Evolutionary conservation across 2,329 filamentous ascomycete species (phyloP).

Genomic region (Colletotrichum liriopes): DNA sequence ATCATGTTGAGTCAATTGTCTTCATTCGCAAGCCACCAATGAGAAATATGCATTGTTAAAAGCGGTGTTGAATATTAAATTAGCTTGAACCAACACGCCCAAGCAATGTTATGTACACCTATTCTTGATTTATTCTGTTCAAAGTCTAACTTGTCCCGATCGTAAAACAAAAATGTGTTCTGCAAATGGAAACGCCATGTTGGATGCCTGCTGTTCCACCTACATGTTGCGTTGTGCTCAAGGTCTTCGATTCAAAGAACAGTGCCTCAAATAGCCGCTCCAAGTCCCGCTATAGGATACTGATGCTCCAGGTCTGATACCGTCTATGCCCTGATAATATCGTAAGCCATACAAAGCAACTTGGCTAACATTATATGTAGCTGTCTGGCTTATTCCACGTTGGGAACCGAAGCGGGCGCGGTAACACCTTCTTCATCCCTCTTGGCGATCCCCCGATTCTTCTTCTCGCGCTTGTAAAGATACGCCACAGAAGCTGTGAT

Average conservation of each 20-base stretch:
- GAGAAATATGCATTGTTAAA: no score
- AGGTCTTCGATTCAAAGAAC: no score
- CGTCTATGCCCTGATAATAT: neutral
- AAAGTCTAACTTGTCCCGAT: neutral
- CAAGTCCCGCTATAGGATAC: neutral
- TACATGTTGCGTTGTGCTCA: neutral
- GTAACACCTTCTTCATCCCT: constrained; percentile 19
- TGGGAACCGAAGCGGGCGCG: neutral
- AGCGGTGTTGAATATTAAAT: no score
- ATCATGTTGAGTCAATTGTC: neutral
- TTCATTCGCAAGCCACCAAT: neutral
- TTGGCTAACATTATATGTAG: neutral
- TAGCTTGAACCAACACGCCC: no score
- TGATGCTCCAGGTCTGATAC: no score
- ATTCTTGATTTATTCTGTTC: no score
- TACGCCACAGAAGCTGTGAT: constrained; percentile 32
- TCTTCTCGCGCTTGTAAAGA: constrained; percentile 28
- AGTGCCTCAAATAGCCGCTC: no score
- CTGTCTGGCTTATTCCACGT: neutral
- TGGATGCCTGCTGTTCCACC: neutral
- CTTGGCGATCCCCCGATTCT: constrained; percentile 8
- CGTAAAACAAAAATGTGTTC: neutral
- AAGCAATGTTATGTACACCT: no score
- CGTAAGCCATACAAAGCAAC: neutral
- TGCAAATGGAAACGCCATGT: neutral